Percentiles rank a stretch among this genome's conserved stretches.
Conservation (phyloP, 305 asterid species). For the Solanum hybrid region DNA sequence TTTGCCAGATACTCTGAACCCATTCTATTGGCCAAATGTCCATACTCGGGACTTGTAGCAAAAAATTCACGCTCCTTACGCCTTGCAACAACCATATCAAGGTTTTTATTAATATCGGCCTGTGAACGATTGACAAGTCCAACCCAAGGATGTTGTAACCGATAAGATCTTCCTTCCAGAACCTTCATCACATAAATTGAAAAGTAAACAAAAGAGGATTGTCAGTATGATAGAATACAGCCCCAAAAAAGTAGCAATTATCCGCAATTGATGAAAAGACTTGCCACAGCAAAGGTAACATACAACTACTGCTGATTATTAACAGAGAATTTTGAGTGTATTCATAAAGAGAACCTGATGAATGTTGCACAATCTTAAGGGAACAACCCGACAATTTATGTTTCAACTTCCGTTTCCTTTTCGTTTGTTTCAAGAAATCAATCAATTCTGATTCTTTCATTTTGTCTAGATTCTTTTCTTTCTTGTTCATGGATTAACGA, state of each 20-base stretch:
- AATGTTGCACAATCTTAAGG: neutral
- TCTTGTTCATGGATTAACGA: neutral
- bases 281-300: neutral
- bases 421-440: neutral
- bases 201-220: neutral
- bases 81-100: slow-evolving; percentile 29
- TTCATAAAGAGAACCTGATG: neutral
- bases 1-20: slow-evolving; percentile 38
- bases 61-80: slow-evolving; percentile 29
- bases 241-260: neutral
- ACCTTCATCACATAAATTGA: slow-evolving; percentile 19
- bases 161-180: slow-evolving; percentile 37
- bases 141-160: slow-evolving; percentile 39
- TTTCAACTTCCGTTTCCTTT: neutral
- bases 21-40: slow-evolving; percentile 30
- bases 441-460: neutral
- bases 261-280: neutral
- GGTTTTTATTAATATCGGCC: slow-evolving; percentile 30
- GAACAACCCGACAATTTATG: neutral
- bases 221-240: neutral
- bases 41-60: slow-evolving; percentile 29
- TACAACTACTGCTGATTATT: neutral
- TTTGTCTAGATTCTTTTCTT: neutral
- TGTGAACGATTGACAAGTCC: slow-evolving; percentile 41
- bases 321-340: neutral